Base-by-base conservation (phyloP, 2,329 filamentous ascomycete genomes). In the Rhynchosporium graminicola region DNA sequence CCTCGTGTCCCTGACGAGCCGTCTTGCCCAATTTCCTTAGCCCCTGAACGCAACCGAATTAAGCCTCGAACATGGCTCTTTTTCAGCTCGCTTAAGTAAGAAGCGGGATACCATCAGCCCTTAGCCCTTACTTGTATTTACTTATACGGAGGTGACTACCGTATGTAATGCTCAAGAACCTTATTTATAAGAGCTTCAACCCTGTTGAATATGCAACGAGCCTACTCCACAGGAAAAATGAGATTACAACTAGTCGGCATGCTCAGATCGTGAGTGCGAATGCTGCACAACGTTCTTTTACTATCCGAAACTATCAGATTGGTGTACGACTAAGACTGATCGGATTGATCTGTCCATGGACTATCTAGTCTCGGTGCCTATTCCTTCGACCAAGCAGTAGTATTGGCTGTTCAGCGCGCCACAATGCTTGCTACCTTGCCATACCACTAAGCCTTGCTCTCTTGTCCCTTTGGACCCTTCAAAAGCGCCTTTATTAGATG, bases 341-440 rank as follows among this genome's bases (percentile, higher is more conserved):
- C 40, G 54, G 54, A 36, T n/a, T 13, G 38, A 45, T 57, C 54
- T 8, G 33, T 57, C 29, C 54, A 43, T 29, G 33, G 54, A 29
- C 12, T 36, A 33, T 28, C 29, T 45, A 28, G 54, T 31, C 33
- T 15, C 3, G 45, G 40, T 57, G 54, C 54, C 45, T 57, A 46
- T 46, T 57, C 5, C n/a, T 12, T 45, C 26, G 7, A 26, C 29
- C 13, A 46, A 20, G 54, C 54, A 1, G 20, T 57, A 9, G 42
- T 10, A 56, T 57, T 57, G 54, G 54, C 40, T 57, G 26, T 33
- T 57, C 54, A 57, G 54, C 54, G 26, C 26, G 54, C 54, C 54
- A 57, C 54, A 46, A 57, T 57, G 13, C 54, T 56, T 43, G 28
- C 28, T 57, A 33, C 43, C 28, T 31, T 5, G 40, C 45, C 38